phyloP scores from a whole-genome alignment of 2,329 filamentous ascomycete species.

The Botrytis sinoallii region DNA sequence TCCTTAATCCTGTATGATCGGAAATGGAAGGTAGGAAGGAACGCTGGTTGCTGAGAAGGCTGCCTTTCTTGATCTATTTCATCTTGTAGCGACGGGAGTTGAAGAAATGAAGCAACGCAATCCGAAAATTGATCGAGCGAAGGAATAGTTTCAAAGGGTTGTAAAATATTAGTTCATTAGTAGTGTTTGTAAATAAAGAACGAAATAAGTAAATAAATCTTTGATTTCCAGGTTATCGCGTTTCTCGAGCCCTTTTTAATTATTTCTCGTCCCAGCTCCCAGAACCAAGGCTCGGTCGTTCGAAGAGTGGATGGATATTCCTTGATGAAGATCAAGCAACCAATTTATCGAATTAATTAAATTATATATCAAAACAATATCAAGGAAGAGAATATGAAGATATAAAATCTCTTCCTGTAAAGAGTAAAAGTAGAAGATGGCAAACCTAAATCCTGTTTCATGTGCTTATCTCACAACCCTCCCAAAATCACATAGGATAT shows the following conservation, averaged over 20 bases:
- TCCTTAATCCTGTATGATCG: not conserved
- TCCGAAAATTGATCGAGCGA: not conserved
- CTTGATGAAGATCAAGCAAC: conserved; percentile 11
- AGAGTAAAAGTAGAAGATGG: not conserved
- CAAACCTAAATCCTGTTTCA: not conserved
- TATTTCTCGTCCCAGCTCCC: not conserved
- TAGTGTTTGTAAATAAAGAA: not conserved
- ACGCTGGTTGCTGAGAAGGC: not conserved
- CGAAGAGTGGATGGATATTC: conserved; percentile 12
- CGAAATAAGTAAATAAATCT: not conserved
- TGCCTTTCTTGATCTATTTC: not conserved
- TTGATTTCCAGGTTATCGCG: conserved; percentile 13
- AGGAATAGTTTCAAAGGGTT: not conserved
- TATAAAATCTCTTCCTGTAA: not conserved
- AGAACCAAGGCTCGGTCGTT: not conserved
- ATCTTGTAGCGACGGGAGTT: not conserved
- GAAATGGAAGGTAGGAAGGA: conserved; percentile 4
- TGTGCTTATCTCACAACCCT: not conserved
- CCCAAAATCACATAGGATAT: not conserved
- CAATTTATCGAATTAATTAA: not conserved
- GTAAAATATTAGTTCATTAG: not conserved
- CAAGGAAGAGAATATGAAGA: not conserved
- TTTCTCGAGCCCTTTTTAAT: not conserved
- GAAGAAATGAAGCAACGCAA: not conserved
- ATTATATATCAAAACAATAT: conserved; percentile 1